Evolutionary conservation across 331 rosid species (phyloP).

Genomic region (Erythrophleum ivorense): DNA sequence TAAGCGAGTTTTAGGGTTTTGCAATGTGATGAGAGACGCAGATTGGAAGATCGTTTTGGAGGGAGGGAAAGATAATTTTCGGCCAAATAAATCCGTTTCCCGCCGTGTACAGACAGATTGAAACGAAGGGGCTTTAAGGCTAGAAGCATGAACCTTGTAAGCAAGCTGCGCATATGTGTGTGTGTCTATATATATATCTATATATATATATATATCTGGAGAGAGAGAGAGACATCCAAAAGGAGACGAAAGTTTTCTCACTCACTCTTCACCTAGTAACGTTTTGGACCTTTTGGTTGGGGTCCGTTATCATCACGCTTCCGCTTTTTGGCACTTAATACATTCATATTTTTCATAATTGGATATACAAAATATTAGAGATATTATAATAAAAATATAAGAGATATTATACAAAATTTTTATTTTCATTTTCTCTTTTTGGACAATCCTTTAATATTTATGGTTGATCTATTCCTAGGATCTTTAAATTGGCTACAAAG

Average conservation of each 20-base stretch:
- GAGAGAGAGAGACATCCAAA: neutral
- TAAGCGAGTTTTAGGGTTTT: conserved; percentile 45
- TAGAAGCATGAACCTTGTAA: neutral
- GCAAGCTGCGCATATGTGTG: neutral
- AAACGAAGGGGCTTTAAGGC: neutral
- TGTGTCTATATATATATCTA: neutral
- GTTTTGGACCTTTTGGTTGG: neutral
- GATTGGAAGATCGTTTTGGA: conserved; percentile 31
- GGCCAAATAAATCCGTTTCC: conserved; percentile 43
- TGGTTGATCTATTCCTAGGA: too few species aligned
- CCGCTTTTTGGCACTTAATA: too few species aligned
- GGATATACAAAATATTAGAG: too few species aligned
- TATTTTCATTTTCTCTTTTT: too few species aligned
- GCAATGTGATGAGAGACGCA: neutral
- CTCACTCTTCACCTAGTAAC: neutral
- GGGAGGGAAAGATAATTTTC: conserved; percentile 18
- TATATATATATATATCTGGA: neutral
- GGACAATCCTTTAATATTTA: too few species aligned
- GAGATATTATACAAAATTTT: too few species aligned
- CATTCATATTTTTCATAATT: too few species aligned
- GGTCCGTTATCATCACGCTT: too few species aligned
- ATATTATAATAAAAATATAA: too few species aligned
- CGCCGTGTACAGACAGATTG: conserved; percentile 39
- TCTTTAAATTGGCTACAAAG: too few species aligned
- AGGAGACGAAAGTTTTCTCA: neutral